Conservation (phyloP, 75 land plant genomes). For the Larix kaempferi region DNA sequence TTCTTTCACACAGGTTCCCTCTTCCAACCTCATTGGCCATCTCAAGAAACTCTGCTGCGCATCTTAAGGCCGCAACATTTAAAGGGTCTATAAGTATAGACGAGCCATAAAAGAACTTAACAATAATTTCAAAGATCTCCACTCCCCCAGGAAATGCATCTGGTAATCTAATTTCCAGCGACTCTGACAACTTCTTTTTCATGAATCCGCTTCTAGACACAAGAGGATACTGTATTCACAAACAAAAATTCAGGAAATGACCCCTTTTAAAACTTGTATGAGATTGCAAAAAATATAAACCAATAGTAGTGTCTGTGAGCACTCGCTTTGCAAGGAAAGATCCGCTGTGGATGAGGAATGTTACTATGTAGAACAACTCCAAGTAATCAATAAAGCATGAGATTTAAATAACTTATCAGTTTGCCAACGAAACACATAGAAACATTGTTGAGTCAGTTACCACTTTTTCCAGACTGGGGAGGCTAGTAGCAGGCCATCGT, state of each 20-base stretch:
- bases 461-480: no score
- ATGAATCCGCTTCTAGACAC: constrained; percentile 70
- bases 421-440: no score
- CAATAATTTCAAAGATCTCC: constrained; percentile 63
- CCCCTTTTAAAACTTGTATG: background rate
- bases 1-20: constrained; percentile 59
- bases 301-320: background rate
- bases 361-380: no score
- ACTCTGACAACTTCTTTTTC: constrained; percentile 31
- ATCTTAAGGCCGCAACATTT: constrained; percentile 71
- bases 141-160: constrained; percentile 68
- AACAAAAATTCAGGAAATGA: background rate
- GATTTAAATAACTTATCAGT: no score
- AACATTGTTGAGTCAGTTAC: no score
- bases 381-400: no score
- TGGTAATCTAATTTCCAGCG: constrained; percentile 45
- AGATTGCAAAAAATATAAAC: background rate
- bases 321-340: no score
- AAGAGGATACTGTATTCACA: constrained; percentile 55
- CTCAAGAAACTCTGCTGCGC: constrained; percentile 75
- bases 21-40: constrained; percentile 65
- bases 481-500: no score
- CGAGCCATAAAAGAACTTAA: constrained; percentile 62
- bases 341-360: no score
- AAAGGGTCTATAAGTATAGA: constrained; percentile 55